Conservation (phyloP, 257 asterid genomes). For the Solanum pimpinellifolium region DNA sequence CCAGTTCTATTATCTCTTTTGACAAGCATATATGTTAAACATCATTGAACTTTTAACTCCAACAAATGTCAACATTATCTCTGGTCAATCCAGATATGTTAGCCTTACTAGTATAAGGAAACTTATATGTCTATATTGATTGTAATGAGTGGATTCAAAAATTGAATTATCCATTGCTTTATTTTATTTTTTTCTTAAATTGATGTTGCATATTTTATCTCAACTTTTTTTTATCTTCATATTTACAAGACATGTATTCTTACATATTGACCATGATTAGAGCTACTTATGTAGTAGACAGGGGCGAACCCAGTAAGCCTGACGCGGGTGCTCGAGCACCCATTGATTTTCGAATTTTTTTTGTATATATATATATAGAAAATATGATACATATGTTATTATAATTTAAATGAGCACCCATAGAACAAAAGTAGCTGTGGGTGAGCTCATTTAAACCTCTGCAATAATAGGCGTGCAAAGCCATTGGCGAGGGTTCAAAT, state of each 20-base stretch:
- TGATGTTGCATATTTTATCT: background rate
- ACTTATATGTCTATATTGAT: background rate
- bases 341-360: too few relatives aligned
- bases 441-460: too few relatives aligned
- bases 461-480: too few relatives aligned
- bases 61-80: background rate
- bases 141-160: background rate
- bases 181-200: fast-evolving
- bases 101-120: background rate
- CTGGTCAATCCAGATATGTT: background rate
- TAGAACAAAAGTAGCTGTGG: too few relatives aligned
- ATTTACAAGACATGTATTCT: background rate
- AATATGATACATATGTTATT: too few relatives aligned
- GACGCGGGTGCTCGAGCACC: too few relatives aligned
- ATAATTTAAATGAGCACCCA: too few relatives aligned
- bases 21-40: background rate
- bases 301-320: too few relatives aligned
- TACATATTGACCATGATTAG: background rate
- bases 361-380: too few relatives aligned
- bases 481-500: too few relatives aligned
- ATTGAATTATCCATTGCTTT: background rate
- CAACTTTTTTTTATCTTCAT: too few relatives aligned
- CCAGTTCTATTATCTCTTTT: background rate
- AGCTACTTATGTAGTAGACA: background rate
- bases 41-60: background rate